phyloP scores from a whole-genome alignment of 1,139 yeast species.

The Debaryomyces sp. region DNA sequence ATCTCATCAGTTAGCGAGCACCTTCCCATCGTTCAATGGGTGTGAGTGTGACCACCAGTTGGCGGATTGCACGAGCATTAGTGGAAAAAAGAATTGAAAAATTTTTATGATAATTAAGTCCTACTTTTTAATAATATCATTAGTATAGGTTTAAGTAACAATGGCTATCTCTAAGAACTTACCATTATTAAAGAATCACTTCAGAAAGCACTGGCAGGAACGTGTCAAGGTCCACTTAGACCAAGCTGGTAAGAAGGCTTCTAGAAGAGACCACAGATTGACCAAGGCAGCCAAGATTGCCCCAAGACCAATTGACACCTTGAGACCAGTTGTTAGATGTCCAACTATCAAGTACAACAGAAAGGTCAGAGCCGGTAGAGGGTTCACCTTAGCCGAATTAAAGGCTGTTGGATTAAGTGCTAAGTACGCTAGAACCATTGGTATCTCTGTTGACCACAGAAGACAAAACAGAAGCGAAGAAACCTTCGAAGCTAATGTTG shows the following conservation, averaged over 20 bases:
- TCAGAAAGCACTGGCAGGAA: slow-evolving; percentile 99
- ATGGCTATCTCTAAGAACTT: slow-evolving; percentile 97
- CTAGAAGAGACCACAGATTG: slow-evolving; percentile 95
- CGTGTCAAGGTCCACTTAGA: slow-evolving; percentile 99
- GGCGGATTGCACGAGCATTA: slow-evolving; percentile 1
- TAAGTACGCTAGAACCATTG: slow-evolving; percentile 97
- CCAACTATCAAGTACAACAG: slow-evolving; percentile 99
- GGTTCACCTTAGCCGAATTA: slow-evolving; percentile 97
- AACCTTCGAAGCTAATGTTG: slow-evolving; percentile 92
- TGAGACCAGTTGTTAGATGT: slow-evolving; percentile 98
- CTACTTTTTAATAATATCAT: slow-evolving; percentile 3
- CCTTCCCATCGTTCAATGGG: background rate
- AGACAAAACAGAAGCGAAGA: slow-evolving; percentile 98
- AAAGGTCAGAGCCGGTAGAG: slow-evolving; percentile 99
- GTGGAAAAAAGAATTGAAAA: slow-evolving; percentile 2
- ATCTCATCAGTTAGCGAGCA: background rate
- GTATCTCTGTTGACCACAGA: slow-evolving; percentile 99
- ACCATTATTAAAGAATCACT: slow-evolving; percentile 96
- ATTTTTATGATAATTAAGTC: slow-evolving; percentile 1
- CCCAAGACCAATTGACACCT: slow-evolving; percentile 95
- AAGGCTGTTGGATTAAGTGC: slow-evolving; percentile 97
- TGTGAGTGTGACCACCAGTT: slow-evolving; percentile 3
- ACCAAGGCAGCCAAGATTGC: slow-evolving; percentile 93
- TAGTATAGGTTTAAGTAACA: slow-evolving; percentile 12
- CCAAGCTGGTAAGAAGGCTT: slow-evolving; percentile 99